Conservation (phyloP, 164 flowering plant species). For the Saururus chinensis region DNA sequence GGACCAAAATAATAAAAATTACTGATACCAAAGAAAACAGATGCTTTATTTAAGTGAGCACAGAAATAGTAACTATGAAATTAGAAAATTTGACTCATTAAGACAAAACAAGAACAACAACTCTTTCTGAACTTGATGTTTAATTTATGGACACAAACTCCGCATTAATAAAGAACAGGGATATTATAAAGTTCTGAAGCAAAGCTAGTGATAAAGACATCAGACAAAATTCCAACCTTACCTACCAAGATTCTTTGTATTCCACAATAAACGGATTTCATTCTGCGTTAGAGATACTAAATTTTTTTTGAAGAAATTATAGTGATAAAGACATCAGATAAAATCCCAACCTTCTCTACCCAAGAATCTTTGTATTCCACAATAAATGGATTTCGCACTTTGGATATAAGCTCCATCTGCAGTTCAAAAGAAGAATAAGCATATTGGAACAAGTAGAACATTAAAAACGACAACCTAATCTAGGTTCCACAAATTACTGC, state of each 20-base stretch:
- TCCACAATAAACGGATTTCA: not conserved
- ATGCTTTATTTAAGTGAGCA: too few relatives aligned
- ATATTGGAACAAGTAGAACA: not conserved
- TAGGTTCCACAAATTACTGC: not conserved
- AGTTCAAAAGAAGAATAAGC: slow-evolving; percentile 1
- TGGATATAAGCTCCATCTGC: slow-evolving; percentile 97
- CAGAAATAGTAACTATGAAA: too few relatives aligned
- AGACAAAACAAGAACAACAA: too few relatives aligned
- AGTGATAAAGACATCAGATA: not conserved
- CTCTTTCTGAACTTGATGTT: too few relatives aligned
- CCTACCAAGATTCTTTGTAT: slow-evolving; percentile 46
- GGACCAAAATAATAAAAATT: too few relatives aligned
- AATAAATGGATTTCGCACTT: slow-evolving; percentile 71
- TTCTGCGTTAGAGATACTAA: not conserved
- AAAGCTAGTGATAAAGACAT: not conserved
- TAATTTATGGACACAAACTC: too few relatives aligned
- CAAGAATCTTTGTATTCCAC: slow-evolving; percentile 99
- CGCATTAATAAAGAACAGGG: too few relatives aligned
- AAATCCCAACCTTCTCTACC: slow-evolving; percentile 83
- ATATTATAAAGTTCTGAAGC: not conserved
- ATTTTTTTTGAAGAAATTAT: not conserved
- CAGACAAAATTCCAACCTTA: slow-evolving; percentile 38
- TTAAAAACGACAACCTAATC: not conserved
- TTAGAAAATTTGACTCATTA: too few relatives aligned
- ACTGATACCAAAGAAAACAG: too few relatives aligned